Evolutionary conservation across 202 grass and related monocot species (phyloP).

Genomic region (Bolboschoenoplectus hybrid): DNA sequence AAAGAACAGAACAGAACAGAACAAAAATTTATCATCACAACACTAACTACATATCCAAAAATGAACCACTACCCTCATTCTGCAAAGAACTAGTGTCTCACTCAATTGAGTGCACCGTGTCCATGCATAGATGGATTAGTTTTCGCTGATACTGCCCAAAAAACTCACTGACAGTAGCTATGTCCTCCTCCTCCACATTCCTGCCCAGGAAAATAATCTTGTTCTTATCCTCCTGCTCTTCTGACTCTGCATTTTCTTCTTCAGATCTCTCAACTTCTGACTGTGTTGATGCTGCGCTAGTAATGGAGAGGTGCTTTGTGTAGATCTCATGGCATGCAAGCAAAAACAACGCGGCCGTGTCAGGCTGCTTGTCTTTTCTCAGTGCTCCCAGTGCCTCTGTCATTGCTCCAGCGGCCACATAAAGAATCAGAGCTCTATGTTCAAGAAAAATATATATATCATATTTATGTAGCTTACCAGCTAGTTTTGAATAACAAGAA

Average conservation of each 20-base stretch:
- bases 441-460: constrained; percentile 22
- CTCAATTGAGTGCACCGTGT: constrained; percentile 59
- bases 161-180: constrained; percentile 74
- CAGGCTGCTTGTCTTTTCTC: constrained; percentile 73
- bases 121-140: constrained; percentile 90
- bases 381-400: constrained; percentile 82
- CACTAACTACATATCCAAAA: constrained; percentile 21
- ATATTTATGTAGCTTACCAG: constrained; percentile 6
- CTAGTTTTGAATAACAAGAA: constrained; percentile 32
- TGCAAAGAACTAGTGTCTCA: constrained; percentile 36
- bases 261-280: constrained; percentile 6
- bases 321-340: constrained; percentile 94
- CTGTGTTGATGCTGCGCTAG: background rate
- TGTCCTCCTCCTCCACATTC: constrained; percentile 68
- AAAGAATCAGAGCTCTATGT: constrained; percentile 80
- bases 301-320: constrained; percentile 43
- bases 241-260: constrained; percentile 41
- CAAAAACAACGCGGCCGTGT: constrained; percentile 87
- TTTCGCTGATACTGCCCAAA: constrained; percentile 96
- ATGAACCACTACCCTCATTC: background rate
- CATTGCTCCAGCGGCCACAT: constrained; percentile 87
- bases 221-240: constrained; percentile 31
- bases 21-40: background rate
- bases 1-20: background rate
- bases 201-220: constrained; percentile 73